A percentile compares a stretch with the other conserved stretches of the same genome.
Evolutionary conservation across 2,329 filamentous ascomycete genomes (phyloP).

Genomic region (Cladophialophora chaetospira): DNA sequence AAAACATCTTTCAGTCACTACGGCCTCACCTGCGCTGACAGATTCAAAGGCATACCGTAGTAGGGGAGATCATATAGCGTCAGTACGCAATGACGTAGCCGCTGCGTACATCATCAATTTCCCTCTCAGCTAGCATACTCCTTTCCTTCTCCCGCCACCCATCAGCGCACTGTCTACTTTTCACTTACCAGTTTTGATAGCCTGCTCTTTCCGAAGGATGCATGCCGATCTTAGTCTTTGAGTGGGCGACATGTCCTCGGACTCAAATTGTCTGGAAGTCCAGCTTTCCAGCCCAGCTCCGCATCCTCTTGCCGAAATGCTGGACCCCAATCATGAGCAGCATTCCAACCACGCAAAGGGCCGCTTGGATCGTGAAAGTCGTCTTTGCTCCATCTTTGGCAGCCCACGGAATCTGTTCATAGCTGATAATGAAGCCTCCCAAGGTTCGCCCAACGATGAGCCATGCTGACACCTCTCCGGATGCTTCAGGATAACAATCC

Average conservation of each 20-base stretch:
- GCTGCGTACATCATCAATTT: too few species aligned
- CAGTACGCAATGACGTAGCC: too few species aligned
- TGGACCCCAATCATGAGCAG: slow-evolving; percentile 44
- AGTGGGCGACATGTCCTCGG: neutral
- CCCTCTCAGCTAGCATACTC: too few species aligned
- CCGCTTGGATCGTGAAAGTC: slow-evolving; percentile 52
- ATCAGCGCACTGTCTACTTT: too few species aligned
- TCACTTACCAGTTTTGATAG: too few species aligned
- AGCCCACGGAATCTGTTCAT: slow-evolving; percentile 56
- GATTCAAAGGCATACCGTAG: too few species aligned
- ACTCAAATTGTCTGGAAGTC: slow-evolving; percentile 32
- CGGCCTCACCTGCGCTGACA: too few species aligned
- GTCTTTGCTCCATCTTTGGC: slow-evolving; percentile 44
- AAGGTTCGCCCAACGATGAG: slow-evolving; percentile 52
- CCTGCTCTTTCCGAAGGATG: too few species aligned
- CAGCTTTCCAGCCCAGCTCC: slow-evolving; percentile 40
- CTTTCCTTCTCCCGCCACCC: too few species aligned
- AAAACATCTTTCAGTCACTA: too few species aligned
- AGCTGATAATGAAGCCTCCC: slow-evolving; percentile 50
- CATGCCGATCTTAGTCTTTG: too few species aligned
- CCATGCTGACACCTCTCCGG: slow-evolving; percentile 56
- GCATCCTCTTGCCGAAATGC: slow-evolving; percentile 41
- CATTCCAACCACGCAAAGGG: slow-evolving; percentile 40
- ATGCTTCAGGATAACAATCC: slow-evolving; percentile 57
- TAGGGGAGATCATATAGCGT: too few species aligned